Conservation (phyloP, 257 asterid genomes). For the Knoxia roxburghii region DNA sequence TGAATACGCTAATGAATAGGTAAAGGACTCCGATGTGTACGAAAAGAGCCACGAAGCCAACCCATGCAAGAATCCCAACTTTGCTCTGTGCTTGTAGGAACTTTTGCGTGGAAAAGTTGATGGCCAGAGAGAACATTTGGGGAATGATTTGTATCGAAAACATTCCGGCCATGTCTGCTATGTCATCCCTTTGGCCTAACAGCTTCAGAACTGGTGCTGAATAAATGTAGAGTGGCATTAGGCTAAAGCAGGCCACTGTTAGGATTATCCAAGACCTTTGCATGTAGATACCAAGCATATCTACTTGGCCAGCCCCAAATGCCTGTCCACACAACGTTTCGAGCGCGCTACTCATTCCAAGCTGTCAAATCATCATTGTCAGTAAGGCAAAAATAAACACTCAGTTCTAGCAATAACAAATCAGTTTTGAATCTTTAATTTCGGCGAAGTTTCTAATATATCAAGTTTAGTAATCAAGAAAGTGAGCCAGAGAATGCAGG, state of each 20-base stretch:
- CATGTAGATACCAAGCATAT: slow-evolving; percentile 75
- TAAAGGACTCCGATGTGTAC: slow-evolving; percentile 38
- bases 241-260: slow-evolving; percentile 46
- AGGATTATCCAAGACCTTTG: slow-evolving; percentile 89
- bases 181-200: slow-evolving; percentile 69
- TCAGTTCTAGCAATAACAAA: neutral
- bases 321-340: slow-evolving; percentile 97
- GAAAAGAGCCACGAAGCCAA: slow-evolving; percentile 55
- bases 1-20: slow-evolving; percentile 52
- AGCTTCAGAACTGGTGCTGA: slow-evolving; percentile 57
- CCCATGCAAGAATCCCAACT: slow-evolving; percentile 75
- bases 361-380: slow-evolving; percentile 34
- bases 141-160: slow-evolving; percentile 72
- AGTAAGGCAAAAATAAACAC: neutral
- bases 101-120: slow-evolving; percentile 87
- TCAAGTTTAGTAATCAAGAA: neutral
- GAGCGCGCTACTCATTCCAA: slow-evolving; percentile 95
- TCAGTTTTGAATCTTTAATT: neutral
- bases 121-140: slow-evolving; percentile 64
- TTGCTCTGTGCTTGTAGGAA: slow-evolving; percentile 87
- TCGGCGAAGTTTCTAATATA: neutral
- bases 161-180: slow-evolving; percentile 72
- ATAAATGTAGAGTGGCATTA: slow-evolving; percentile 65
- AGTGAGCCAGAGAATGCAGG: neutral
- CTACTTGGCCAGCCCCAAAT: slow-evolving; percentile 81